Conservation (phyloP, 2,329 filamentous ascomycete genomes). For the Apiospora sp. region DNA sequence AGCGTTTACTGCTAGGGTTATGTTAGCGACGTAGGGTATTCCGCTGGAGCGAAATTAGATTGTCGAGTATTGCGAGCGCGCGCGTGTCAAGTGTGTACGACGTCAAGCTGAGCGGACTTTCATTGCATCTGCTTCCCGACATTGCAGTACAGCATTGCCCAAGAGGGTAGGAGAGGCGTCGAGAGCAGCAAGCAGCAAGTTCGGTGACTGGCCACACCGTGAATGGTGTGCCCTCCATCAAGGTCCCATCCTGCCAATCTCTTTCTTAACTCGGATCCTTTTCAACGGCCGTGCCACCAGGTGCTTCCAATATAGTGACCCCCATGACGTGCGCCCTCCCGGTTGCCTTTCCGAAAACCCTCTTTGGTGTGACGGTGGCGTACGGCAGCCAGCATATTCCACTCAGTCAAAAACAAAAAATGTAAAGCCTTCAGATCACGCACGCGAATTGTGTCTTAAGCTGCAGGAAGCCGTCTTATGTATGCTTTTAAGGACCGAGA, state of each 20-base stretch:
- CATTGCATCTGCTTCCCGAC: not conserved
- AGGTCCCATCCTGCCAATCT: not conserved
- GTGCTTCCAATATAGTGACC: not conserved
- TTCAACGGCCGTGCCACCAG: constrained; percentile 11
- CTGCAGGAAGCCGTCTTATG: constrained; percentile 7
- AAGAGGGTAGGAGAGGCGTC: not conserved
- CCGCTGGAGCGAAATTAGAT: constrained; percentile 18
- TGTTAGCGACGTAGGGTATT: constrained; percentile 6
- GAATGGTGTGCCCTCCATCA: constrained; percentile 19
- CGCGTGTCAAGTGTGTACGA: not conserved
- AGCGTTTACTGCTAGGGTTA: not conserved
- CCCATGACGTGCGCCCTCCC: constrained; percentile 9
- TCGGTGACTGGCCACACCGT: constrained; percentile 19
- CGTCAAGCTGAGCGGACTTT: constrained; percentile 15
- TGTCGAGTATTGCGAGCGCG: not conserved
- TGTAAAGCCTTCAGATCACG: constrained; percentile 17
- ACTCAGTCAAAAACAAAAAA: not conserved
- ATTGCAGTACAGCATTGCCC: not conserved
- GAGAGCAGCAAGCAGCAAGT: not conserved
- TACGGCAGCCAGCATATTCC: constrained; percentile 11
- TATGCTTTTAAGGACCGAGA: constrained; percentile 10
- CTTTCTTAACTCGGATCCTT: constrained; percentile 14
- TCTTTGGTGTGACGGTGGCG: constrained; percentile 15
- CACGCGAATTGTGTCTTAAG: not conserved
- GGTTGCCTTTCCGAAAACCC: constrained; percentile 21